Evolutionary conservation across 345 rosid genomes (phyloP), one percentile per base, ranked within the genome.

Genomic region (Camelina sativa): DNA sequence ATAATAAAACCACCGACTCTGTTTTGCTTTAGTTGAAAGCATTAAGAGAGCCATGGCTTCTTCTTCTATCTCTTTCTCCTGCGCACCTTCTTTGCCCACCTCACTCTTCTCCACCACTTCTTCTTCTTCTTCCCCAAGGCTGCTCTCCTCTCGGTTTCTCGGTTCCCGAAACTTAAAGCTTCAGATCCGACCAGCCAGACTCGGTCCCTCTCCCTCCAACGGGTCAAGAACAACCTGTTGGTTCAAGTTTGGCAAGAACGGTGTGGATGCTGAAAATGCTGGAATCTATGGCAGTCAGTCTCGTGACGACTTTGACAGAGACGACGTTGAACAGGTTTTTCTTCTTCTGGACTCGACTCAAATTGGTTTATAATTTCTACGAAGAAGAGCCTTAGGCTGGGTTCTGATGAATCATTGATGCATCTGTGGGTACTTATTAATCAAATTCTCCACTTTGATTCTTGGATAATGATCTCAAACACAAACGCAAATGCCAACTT

Each of bases 261-360:
- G 97, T 17, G 93, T 89, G 17, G 96, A 93, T 76, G 95, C 98
- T 62, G 95, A 91, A 79, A 88, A 89, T 61, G 97, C 98, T 66
- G 98, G 98, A 41, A 89, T 91, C 74, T 94, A 94, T 80, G 95
- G 97, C 2, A 89, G 97, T 76, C 98, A 94, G 17, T 62, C 83
- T 6, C 86, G 98, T 9, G 97, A 88, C 72, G 98, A 94, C 72
- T 94, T 89, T 72, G 96, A 91, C 53, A 87, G 87, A 84, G 98
- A 94, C 77, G 97, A 91, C 66, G 96, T 94, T 38, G 98, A 94
- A 76, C 97, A 94, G 98, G 97, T 93, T 57, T 62, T 1, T 12
- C 35, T 82, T 88, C 85, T 54, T 28, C 2, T 7, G 4, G 2
- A 28, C 17, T 41, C 15, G 0, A 54, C 22, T 52, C 15, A 20